phyloP scores from a whole-genome alignment of 2,329 filamentous ascomycete species.

The Colletotrichum gigasporum region DNA sequence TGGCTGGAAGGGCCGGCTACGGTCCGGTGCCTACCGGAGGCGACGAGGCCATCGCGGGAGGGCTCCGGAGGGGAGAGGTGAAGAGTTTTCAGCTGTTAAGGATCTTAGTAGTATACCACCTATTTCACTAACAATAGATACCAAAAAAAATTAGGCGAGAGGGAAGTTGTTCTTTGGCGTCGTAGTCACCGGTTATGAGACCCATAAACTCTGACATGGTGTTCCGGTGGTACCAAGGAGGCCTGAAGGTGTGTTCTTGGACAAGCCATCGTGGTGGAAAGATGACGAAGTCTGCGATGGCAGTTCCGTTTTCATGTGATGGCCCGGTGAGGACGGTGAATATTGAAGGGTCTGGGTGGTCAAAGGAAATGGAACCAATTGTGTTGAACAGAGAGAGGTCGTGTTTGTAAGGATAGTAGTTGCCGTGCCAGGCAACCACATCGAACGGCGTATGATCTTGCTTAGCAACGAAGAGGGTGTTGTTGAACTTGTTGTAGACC shows the following conservation, averaged over 20 bases:
- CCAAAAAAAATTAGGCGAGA: too few species aligned
- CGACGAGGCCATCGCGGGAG: too few species aligned
- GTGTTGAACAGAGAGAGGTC: conserved; percentile 71
- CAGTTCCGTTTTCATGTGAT: conserved; percentile 59
- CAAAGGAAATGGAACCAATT: conserved; percentile 69
- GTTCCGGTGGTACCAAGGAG: conserved; percentile 67
- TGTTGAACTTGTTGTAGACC: conserved; percentile 66
- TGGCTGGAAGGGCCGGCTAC: too few species aligned
- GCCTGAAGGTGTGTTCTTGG: conserved; percentile 64
- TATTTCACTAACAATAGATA: too few species aligned
- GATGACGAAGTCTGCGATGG: conserved; percentile 67
- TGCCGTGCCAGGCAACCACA: conserved; percentile 75
- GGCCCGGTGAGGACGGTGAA: conserved; percentile 67
- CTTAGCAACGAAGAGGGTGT: conserved; percentile 64
- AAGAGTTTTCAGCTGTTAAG: too few species aligned
- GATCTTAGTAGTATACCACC: too few species aligned
- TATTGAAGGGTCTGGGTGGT: conserved; percentile 73
- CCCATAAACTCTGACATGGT: conserved; percentile 60
- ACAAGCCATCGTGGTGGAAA: conserved; percentile 71
- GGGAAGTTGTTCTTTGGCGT: conserved; percentile 60
- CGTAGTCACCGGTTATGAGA: conserved; percentile 53
- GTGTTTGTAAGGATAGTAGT: conserved; percentile 75
- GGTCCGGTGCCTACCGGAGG: too few species aligned
- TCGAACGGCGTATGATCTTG: conserved; percentile 73
- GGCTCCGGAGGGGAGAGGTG: too few species aligned